Evolutionary conservation across 768 basidiomycete species (phyloP).

Genomic region (Symmetrospora coprosmae): DNA sequence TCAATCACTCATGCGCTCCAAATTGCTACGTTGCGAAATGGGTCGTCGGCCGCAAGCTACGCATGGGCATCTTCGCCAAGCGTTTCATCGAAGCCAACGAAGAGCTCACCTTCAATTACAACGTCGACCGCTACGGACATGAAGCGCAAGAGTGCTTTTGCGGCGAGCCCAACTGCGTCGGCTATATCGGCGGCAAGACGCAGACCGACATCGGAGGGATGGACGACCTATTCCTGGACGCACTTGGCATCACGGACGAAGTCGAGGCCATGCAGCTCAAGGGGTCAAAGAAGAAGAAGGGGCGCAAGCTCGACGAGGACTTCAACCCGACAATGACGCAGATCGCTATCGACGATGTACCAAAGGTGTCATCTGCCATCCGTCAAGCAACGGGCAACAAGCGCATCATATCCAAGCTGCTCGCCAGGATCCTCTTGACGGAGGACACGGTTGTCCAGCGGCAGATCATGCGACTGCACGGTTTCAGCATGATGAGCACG

Average conservation of each 20-base stretch:
- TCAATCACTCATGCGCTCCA: conserved; percentile 93
- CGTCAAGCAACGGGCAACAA: conserved; percentile 65
- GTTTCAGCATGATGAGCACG: conserved; percentile 80
- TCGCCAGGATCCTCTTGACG: conserved; percentile 72
- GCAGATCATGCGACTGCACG: conserved; percentile 79
- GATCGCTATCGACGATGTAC: conserved; percentile 62
- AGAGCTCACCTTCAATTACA: conserved; percentile 80
- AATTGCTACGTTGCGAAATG: conserved; percentile 98
- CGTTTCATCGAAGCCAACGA: conserved; percentile 38
- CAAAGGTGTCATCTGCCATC: conserved; percentile 80
- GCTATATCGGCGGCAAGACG: conserved; percentile 92
- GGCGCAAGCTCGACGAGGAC: conserved; percentile 87
- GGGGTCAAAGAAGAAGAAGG: conserved; percentile 73
- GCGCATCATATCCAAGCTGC: conserved; percentile 64
- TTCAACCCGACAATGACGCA: conserved; percentile 68
- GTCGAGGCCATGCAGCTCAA: conserved; percentile 68
- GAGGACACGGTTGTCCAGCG: conserved; percentile 62
- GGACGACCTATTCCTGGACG: conserved; percentile 88
- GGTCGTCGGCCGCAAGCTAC: conserved; percentile 73
- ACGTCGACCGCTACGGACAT: conserved; percentile 96
- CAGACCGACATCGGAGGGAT: conserved; percentile 89
- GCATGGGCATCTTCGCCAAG: conserved; percentile 98
- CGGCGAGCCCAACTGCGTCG: conserved; percentile 86
- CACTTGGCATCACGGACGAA: conserved; percentile 86
- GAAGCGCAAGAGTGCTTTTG: conserved; percentile 90